Evolutionary conservation across 164 flowering plant genomes (phyloP), one percentile per base, ranked within the genome.

Genomic region (Piper longum): DNA sequence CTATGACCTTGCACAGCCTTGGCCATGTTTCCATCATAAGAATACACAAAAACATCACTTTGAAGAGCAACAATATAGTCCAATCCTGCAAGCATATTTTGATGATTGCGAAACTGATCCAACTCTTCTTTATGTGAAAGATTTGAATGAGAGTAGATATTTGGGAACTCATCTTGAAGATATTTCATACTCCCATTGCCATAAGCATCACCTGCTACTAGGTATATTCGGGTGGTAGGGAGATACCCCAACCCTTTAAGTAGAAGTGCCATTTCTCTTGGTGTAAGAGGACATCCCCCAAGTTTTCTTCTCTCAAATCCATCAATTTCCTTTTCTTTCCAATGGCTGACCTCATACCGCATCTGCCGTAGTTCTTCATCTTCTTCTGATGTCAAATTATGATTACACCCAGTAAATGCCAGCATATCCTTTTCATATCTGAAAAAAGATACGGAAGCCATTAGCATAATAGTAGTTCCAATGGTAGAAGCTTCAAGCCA

Each of bases 401-500:
- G 96, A 70, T 93, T 81, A 75, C 99, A 95, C 57, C 99, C 99
- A 3, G 99, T 91, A 66, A 95, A 95, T 45, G 99, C 89, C 59
- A 95, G 86, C 99, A 95, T 95, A 72, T 95, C 99, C 72, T 91
- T 95, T 77, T 91, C 99, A 67, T 95, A 95, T 80, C 99, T 95
- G 66, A 16, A 42, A 14, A 17, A 19, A 11, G 41, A 2, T 4
- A 16, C 19, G 59, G 12, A 66, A 36, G 48, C 51, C 44, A 5
- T 18, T 40, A 17, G 11, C 7, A 45, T 4, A 48, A 48, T 9
- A 48, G 11, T 48, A 48, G 52, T 9, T 48, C 52, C 3, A 48
- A 48, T 44, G 14, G 52, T 3, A 48, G 12, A 48, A 48, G 3
- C 14, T 48, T 48, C 14, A 48, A 1, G 14, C 52, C 36, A 26